Percentiles rank a stretch among this genome's conserved stretches.
Evolutionary conservation across 139 green algal species (phyloP).

Genomic region (Dunaliella primolecta): DNA sequence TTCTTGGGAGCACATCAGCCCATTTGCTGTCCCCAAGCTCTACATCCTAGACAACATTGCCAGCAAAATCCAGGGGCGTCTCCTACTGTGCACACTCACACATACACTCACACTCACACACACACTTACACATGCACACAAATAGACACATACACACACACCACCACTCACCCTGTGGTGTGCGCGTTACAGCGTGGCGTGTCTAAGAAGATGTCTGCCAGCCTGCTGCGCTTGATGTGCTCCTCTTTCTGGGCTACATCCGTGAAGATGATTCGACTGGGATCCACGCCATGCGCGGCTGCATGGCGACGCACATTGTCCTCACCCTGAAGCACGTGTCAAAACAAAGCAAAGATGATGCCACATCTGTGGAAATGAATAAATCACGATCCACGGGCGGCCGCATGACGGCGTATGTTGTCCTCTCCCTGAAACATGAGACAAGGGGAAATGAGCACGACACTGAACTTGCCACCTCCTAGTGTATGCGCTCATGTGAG

Average conservation of each 20-base stretch:
- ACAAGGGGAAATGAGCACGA: no score
- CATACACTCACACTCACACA: no score
- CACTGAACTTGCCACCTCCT: no score
- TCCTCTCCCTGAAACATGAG: slow-evolving; percentile 13
- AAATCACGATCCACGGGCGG: slow-evolving; percentile 26
- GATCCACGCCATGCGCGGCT: not conserved
- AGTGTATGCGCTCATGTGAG: no score
- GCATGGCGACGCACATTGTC: not conserved
- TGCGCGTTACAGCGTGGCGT: slow-evolving; percentile 90
- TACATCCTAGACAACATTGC: no score
- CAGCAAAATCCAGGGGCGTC: no score
- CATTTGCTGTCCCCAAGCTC: no score
- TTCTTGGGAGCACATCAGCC: no score
- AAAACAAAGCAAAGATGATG: slow-evolving; percentile 7
- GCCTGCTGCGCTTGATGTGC: slow-evolving; percentile 73
- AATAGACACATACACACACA: no score
- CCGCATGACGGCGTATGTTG: not conserved
- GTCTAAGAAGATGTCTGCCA: slow-evolving; percentile 93
- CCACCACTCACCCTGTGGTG: slow-evolving; percentile 74
- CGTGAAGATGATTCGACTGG: slow-evolving; percentile 84
- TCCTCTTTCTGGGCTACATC: slow-evolving; percentile 83
- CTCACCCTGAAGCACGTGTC: slow-evolving; percentile 1
- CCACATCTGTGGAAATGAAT: slow-evolving; percentile 92
- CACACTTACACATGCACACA: no score
- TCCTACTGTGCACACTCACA: no score